Evolutionary conservation across 306 rosid species (phyloP).

Genomic region (Cyamopsis tetragonoloba): DNA sequence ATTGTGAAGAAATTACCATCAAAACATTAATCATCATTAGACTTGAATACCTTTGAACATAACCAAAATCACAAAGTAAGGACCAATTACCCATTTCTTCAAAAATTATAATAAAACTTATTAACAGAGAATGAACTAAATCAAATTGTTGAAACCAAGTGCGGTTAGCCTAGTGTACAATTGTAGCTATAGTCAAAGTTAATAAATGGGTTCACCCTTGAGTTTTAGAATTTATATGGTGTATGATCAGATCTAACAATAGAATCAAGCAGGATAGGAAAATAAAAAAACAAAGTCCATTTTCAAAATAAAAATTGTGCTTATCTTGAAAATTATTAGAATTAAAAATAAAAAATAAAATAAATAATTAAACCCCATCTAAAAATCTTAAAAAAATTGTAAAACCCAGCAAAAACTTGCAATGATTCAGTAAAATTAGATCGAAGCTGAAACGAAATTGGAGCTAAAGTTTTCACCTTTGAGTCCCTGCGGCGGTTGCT

Average conservation of each 20-base stretch:
- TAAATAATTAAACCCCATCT: not conserved
- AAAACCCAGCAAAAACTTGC: not conserved
- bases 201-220: no score
- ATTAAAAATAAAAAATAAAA: not conserved
- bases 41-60: not conserved
- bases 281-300: not conserved
- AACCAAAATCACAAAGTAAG: not conserved
- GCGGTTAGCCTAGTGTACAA: not conserved
- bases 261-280: not conserved
- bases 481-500: conserved; percentile 39
- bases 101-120: not conserved
- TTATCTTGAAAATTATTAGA: not conserved
- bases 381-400: not conserved
- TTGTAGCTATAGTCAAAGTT: no score
- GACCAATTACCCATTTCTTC: not conserved
- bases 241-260: conserved; percentile 32
- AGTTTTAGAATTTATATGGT: no score
- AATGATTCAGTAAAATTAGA: not conserved
- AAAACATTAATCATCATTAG: conserved; percentile 12
- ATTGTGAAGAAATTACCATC: conserved; percentile 20
- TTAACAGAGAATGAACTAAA: not conserved
- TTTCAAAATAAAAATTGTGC: not conserved
- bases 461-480: conserved; percentile 51
- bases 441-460: not conserved
- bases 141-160: not conserved